These are phyloP conservation scores for Haplographium delicatum DNA, from an alignment of 495 filamentous ascomycete species.

Conservation along the genomic window DNA sequence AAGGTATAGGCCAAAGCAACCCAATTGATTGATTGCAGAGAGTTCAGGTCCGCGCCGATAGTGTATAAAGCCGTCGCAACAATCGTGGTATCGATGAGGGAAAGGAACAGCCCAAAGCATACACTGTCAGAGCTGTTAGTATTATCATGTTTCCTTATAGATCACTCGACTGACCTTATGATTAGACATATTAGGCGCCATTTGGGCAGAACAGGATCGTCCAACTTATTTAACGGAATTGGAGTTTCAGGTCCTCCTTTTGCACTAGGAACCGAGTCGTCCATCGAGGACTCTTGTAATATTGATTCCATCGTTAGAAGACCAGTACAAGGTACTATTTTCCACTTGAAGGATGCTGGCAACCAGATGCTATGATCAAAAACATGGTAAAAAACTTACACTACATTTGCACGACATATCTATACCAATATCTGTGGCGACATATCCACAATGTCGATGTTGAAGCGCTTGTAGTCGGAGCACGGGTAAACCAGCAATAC, in stretches of 20 bases:
- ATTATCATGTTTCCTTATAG: not conserved
- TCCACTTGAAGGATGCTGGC: too few relatives aligned
- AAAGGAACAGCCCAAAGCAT: slow-evolving; percentile 25
- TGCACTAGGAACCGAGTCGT: not conserved
- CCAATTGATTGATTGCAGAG: slow-evolving; percentile 33
- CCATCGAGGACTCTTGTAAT: too few relatives aligned
- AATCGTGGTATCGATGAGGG: slow-evolving; percentile 27
- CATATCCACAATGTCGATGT: too few relatives aligned
- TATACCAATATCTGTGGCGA: too few relatives aligned
- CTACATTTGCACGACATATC: too few relatives aligned
- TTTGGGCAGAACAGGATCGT: slow-evolving; percentile 10
- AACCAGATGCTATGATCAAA: too few relatives aligned
- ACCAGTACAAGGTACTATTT: too few relatives aligned
- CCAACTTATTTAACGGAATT: not conserved
- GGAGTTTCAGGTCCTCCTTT: not conserved
- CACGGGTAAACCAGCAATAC: too few relatives aligned
- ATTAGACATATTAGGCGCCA: slow-evolving; percentile 13
- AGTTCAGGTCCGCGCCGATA: slow-evolving; percentile 24
- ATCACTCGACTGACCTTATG: slow-evolving; percentile 6
- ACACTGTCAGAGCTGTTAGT: slow-evolving; percentile 11
- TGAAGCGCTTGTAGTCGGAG: too few relatives aligned
- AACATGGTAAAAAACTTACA: too few relatives aligned
- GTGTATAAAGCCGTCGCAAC: slow-evolving; percentile 27
- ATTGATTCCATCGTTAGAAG: too few relatives aligned
- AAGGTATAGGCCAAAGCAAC: slow-evolving; percentile 53